A percentile compares a stretch with the other conserved stretches of the same genome.
phyloP scores from a whole-genome alignment of 805 yeast species.

The Candida tallmaniae region DNA sequence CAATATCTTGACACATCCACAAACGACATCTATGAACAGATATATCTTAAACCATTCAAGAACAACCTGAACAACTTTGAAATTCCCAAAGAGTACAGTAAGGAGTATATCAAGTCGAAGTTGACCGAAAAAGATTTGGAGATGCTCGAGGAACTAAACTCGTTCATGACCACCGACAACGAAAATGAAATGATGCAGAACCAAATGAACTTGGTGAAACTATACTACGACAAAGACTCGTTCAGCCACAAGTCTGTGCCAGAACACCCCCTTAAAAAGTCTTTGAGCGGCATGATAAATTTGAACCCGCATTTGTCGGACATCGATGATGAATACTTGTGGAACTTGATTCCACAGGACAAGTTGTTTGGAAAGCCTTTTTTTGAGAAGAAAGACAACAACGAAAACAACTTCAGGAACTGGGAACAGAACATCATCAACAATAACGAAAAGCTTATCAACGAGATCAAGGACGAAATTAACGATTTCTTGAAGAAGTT shows the following conservation, averaged over 20 bases:
- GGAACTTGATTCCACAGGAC: conserved; percentile 35
- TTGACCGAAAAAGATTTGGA: conserved; percentile 22
- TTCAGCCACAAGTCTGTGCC: conserved; percentile 23
- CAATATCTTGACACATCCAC: conserved; percentile 13
- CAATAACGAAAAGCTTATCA: conserved; percentile 12
- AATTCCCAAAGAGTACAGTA: conserved; percentile 23
- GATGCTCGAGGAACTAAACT: conserved; percentile 23
- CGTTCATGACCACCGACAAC: conserved; percentile 16
- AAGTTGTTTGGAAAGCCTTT: conserved; percentile 33
- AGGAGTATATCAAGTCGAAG: conserved; percentile 15
- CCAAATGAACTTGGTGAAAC: conserved; percentile 19
- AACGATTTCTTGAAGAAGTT: conserved; percentile 8
- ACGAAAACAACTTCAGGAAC: conserved; percentile 25
- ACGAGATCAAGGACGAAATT: conserved; percentile 10
- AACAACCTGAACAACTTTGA: conserved; percentile 17
- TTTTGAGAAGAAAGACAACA: conserved; percentile 19
- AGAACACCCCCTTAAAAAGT: conserved; percentile 35
- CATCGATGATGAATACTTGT: conserved; percentile 36
- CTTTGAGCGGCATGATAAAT: conserved; percentile 37
- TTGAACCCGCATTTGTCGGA: conserved; percentile 30
- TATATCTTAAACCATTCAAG: conserved; percentile 1
- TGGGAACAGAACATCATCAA: conserved; percentile 30
- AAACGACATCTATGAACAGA: conserved; percentile 15
- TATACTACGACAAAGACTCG: conserved; percentile 25
- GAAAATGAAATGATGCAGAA: conserved; percentile 20